These are phyloP conservation scores for Cynara cardunculus DNA, from an alignment of 129 eudicot species.

Conservation along the genomic window DNA sequence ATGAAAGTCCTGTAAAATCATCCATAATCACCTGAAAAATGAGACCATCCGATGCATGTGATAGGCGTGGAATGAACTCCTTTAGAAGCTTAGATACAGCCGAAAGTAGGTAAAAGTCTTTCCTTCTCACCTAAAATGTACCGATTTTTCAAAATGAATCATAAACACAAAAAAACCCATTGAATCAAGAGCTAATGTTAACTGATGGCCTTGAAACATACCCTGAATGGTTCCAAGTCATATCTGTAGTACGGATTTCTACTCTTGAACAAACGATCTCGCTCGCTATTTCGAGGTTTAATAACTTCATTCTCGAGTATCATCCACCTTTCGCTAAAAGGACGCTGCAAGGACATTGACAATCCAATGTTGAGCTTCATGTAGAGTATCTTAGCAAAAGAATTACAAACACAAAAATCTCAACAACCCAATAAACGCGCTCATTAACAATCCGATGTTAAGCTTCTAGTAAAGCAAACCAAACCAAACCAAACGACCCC, in stretches of 20 bases:
- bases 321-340: conserved; percentile 66
- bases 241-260: conserved; percentile 56
- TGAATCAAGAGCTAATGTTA: background rate
- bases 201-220: conserved; percentile 9
- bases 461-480: background rate
- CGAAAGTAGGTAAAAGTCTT: conserved; percentile 65
- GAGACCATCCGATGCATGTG: conserved; percentile 72
- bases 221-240: conserved; percentile 64
- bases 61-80: conserved; percentile 65
- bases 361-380: background rate
- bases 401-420: conserved; percentile 1
- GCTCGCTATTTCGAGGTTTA: conserved; percentile 59
- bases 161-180: background rate
- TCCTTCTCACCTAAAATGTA: conserved; percentile 57
- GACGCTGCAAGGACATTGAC: conserved; percentile 43
- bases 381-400: background rate
- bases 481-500: background rate
- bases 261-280: conserved; percentile 41
- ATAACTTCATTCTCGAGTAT: conserved; percentile 73
- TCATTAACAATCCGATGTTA: background rate
- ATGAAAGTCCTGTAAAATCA: background rate
- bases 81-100: conserved; percentile 54
- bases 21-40: conserved; percentile 52
- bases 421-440: background rate
- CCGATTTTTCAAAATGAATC: background rate